Conservation (phyloP, 1,284 basidiomycete genomes). For the Boletus coffeatus region DNA sequence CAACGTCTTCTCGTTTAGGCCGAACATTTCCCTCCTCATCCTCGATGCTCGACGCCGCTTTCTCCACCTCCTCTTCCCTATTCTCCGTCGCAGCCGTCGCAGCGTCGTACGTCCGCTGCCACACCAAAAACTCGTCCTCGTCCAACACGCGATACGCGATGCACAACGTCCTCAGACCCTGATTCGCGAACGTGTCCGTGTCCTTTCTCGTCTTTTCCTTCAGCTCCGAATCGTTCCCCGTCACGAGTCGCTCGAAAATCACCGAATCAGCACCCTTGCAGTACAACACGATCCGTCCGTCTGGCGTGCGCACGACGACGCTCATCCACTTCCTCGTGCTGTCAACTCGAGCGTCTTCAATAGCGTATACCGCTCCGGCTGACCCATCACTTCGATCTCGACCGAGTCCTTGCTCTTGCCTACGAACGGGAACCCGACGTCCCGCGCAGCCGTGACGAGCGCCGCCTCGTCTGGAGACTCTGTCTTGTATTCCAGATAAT, state of each 20-base stretch:
- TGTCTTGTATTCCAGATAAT: conserved; percentile 85
- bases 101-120: conserved; percentile 79
- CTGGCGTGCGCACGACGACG: conserved; percentile 78
- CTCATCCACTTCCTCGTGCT: conserved; percentile 93
- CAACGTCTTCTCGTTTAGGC: conserved; percentile 53
- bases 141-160: conserved; percentile 77
- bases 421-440: conserved; percentile 91
- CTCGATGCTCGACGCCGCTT: conserved; percentile 86
- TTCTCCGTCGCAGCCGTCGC: conserved; percentile 73
- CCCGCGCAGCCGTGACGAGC: conserved; percentile 86
- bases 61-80: conserved; percentile 88
- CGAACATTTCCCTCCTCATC: conserved; percentile 46
- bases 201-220: conserved; percentile 80
- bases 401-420: conserved; percentile 68
- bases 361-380: conserved; percentile 76
- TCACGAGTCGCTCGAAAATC: conserved; percentile 80
- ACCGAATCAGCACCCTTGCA: conserved; percentile 98
- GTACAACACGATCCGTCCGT: conserved; percentile 79
- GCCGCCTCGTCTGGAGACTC: conserved; percentile 96
- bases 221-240: conserved; percentile 68
- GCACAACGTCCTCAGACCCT: conserved; percentile 87
- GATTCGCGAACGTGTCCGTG: conserved; percentile 93
- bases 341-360: conserved; percentile 91
- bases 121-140: conserved; percentile 82
- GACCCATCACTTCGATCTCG: conserved; percentile 91